phyloP scores from a whole-genome alignment of 148 eudicot genomes.

The Rhododendron henanense region DNA sequence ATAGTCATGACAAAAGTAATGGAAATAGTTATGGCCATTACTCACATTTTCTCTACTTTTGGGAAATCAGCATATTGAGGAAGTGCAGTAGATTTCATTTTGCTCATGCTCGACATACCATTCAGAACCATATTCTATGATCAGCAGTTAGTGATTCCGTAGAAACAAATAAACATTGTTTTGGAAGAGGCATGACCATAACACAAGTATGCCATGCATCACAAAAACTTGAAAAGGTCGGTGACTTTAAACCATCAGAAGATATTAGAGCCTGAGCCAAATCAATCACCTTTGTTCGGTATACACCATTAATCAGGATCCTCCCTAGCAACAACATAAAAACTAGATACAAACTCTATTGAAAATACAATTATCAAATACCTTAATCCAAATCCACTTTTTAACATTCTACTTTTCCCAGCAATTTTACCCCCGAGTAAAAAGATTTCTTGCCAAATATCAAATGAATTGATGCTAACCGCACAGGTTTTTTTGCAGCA shows the following conservation, averaged over 20 bases:
- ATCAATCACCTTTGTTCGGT: neutral
- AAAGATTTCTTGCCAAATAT: neutral
- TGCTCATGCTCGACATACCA: neutral
- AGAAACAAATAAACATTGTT: neutral
- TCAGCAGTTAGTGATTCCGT: neutral
- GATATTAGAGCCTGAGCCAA: neutral
- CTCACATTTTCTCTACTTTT: neutral
- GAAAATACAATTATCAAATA: neutral
- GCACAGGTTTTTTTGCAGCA: neutral
- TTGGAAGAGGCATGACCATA: neutral
- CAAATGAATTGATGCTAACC: neutral
- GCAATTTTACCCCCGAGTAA: neutral
- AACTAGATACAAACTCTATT: neutral
- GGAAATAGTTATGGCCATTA: neutral
- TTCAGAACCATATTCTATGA: neutral
- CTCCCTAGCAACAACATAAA: neutral
- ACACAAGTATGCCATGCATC: neutral
- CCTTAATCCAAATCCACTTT: neutral
- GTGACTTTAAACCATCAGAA: neutral
- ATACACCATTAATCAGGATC: neutral
- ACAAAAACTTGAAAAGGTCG: neutral
- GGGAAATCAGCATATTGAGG: neutral
- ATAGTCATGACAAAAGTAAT: neutral
- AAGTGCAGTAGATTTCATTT: neutral
- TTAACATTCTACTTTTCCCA: neutral